Conservation (phyloP, 208 protist species). For the Naegleria gruberi region DNA sequence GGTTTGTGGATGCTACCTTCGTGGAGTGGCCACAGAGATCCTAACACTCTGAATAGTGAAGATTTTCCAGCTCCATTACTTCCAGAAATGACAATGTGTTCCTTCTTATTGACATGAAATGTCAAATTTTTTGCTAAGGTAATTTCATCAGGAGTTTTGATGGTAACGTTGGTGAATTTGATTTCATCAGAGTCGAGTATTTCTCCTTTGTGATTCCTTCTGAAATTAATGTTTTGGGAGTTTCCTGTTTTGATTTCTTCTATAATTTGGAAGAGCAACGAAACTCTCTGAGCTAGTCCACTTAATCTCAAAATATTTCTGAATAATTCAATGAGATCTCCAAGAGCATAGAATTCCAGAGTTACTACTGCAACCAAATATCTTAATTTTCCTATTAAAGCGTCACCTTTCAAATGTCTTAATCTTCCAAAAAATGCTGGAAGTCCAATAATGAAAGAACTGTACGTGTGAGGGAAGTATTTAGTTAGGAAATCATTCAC, state of each 20-base stretch:
- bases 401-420: neutral
- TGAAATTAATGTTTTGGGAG: neutral
- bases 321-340: neutral
- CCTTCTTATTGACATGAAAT: neutral
- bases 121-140: neutral
- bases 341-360: neutral
- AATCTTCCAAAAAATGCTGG: neutral
- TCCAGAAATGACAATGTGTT: neutral
- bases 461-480: neutral
- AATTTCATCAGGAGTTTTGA: neutral
- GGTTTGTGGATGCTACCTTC: conserved; percentile 27
- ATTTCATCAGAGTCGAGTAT: neutral
- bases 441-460: neutral
- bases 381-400: neutral
- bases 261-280: neutral
- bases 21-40: conserved; percentile 33
- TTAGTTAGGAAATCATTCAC: neutral
- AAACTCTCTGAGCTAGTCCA: neutral
- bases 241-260: neutral
- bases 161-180: neutral
- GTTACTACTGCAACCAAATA: neutral
- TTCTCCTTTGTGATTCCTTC: neutral
- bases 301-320: neutral
- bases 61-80: conserved; percentile 30
- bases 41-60: conserved; percentile 34